These are phyloP conservation scores for Aureobasidium sp. DNA, from an alignment of 2,329 filamentous ascomycete species.

Conservation along the genomic window DNA sequence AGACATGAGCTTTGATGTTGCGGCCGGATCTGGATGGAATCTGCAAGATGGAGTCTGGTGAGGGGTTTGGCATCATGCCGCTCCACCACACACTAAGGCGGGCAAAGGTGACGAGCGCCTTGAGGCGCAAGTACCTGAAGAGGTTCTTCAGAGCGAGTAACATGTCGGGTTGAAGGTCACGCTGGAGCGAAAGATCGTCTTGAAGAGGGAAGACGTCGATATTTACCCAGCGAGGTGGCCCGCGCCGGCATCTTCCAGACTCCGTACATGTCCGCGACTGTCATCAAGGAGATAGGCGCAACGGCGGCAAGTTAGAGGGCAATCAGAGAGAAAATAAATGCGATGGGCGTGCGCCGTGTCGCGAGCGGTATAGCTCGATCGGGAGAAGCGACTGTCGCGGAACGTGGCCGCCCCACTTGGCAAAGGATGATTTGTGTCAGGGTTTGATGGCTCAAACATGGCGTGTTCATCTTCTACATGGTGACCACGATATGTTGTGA, in stretches of 20 bases:
- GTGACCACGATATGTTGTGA: background rate
- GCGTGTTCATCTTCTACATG: background rate
- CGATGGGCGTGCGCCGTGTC: background rate
- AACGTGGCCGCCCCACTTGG: background rate
- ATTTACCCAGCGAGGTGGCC: background rate
- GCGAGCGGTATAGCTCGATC: background rate
- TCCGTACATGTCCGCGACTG: background rate
- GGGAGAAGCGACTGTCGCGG: slow-evolving; percentile 4
- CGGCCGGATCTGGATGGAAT: slow-evolving; percentile 21
- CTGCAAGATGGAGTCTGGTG: slow-evolving; percentile 8
- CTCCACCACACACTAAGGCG: slow-evolving; percentile 14
- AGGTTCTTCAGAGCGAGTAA: background rate
- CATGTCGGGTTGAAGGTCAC: background rate
- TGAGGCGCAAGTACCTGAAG: slow-evolving; percentile 19
- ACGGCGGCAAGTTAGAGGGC: background rate
- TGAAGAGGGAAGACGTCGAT: background rate
- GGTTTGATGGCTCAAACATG: background rate
- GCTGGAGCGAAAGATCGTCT: background rate
- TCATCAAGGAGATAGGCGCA: background rate
- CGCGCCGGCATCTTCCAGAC: background rate
- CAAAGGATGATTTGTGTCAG: background rate
- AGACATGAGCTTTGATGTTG: slow-evolving; percentile 23
- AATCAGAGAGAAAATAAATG: background rate
- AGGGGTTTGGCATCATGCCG: background rate
- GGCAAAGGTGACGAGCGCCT: slow-evolving; percentile 17